Evolutionary conservation across 805 yeast species (phyloP), one percentile per base, ranked within the genome.

Genomic region (Candida ortonii): DNA sequence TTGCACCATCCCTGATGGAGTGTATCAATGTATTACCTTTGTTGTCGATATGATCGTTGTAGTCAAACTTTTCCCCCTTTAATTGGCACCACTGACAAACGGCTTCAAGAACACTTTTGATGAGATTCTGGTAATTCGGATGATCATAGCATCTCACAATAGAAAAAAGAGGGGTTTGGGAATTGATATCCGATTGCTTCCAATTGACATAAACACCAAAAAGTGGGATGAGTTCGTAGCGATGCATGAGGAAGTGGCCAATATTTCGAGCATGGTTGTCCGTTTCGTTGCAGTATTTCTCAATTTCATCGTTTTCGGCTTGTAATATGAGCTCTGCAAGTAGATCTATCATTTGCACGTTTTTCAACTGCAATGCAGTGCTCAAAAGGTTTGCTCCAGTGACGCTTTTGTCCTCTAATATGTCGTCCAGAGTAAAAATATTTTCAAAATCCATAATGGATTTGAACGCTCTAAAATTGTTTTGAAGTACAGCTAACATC

Each of bases 141-240:
- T 84, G 88, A 54, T 88, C 96, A 57, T 89, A 89, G 44, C 88
- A 77, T 35, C 96, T 62, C 44, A 86, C 78, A 3, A 85, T 59
- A 2, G 86, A 71, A 57, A 83, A 76, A 7, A 90, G 61, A 0
- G 97, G 94, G 0, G 97, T 85, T 47, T 84, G 85, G 0, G 80
- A 76, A 39, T 72, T 76, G 9, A 49, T 43, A 52, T 89, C 97
- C 33, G 70, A 71, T 10, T 59, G 53, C 6, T 64, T 67, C 97
- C 97, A 90, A 48, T 84, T 68, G 5, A 88, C 62, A 27, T 64
- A 70, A 1, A 53, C 53, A 0, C 95, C 94, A 8, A 87, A 54
- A 11, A 49, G 52, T 1, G 62, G 52, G 10, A 86, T 69, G 1
- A 84, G 56, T 3, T 66, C 61, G 14, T 70, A 61, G 29, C 76